Evolutionary conservation across 2,329 filamentous ascomycete genomes (phyloP), one percentile per base, ranked within the genome.

Genomic region (Neofusicoccum kwambonambiense): DNA sequence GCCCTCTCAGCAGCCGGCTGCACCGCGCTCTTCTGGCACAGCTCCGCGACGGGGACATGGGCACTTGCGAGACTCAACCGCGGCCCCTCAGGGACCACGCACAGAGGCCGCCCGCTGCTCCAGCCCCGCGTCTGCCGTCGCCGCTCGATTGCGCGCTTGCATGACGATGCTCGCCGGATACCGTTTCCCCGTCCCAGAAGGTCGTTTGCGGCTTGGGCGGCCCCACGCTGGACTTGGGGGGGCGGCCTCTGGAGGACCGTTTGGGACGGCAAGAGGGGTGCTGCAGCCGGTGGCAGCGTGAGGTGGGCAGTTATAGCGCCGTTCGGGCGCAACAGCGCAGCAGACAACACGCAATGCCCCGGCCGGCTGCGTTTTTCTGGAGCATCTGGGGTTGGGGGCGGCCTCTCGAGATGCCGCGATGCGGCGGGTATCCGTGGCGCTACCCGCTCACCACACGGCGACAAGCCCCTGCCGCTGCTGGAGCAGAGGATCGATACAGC

Each of bases 91-190:
- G 4, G 3, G 45, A 27, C 17, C 7, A n/a, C 22, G 37, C 37
- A 58, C 51, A 22, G 54, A n/a, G 41, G 41, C 41, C 54, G 31
- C 41, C 54, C 17, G 31, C 56, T 47, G 56, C 39, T 34, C 42
- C 56, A 31, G 19, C 17, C 56, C 31, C 27, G 41, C 56, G n/a
- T 19, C 54, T 22, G 54, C 56, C 31, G 42, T 17, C 17, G 13
- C 41, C 41, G 15, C 41, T 44, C 54, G 39, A 35, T 17, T 45
- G 54, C 54, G 54, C 54, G 54, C 54, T 19, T 39, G 60, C 60
- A 64, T 49, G 57, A 61, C 45, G 61, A 64, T 64, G 61, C n/a
- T 49, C 50, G 61, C 42, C 50, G 51, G 51, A 39, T 44, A n/a
- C n/a, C 51, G 61, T 64, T 56, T 47, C 61, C 61, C 61, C 61